Conservation (phyloP, 495 filamentous ascomycete genomes). For the Echria macrotheca region DNA sequence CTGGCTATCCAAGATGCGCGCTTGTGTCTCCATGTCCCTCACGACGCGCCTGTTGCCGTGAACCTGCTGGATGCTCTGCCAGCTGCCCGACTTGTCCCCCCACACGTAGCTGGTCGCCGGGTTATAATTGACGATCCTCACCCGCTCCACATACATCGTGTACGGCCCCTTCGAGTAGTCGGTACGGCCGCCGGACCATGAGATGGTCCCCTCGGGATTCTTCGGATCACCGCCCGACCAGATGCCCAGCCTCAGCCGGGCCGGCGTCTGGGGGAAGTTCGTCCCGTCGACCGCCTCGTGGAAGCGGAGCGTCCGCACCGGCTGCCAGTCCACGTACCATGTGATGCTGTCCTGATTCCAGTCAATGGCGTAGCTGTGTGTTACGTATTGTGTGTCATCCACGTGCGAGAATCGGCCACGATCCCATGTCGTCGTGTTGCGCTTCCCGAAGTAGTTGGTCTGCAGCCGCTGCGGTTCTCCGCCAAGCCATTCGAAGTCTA, state of each 20-base stretch:
- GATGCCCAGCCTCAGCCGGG: conserved; percentile 70
- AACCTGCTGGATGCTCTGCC: not conserved
- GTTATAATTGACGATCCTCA: conserved; percentile 59
- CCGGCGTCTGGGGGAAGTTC: conserved; percentile 83
- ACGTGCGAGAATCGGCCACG: conserved; percentile 61
- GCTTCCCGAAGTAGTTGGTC: conserved; percentile 92
- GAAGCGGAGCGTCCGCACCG: conserved; percentile 63
- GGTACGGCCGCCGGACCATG: conserved; percentile 76
- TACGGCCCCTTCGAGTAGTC: conserved; percentile 70
- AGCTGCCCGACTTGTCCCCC: not conserved
- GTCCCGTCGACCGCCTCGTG: conserved; percentile 50
- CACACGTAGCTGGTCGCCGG: conserved; percentile 69
- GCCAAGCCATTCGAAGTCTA: conserved; percentile 81
- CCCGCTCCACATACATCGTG: conserved; percentile 71
- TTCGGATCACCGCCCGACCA: conserved; percentile 74
- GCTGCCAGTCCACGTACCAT: conserved; percentile 68
- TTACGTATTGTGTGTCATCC: conserved; percentile 52
- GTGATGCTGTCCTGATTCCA: conserved; percentile 69
- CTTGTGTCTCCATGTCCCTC: no score
- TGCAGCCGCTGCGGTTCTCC: conserved; percentile 61
- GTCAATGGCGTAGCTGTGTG: conserved; percentile 77
- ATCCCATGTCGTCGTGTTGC: conserved; percentile 65
- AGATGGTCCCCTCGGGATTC: conserved; percentile 68
- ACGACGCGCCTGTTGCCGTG: no score
- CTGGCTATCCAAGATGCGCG: no score